A percentile compares a stretch with the other conserved stretches of the same genome.
Conservation (phyloP, 192 early-diverging fungal genomes). For the Lobosporangium transversale region DNA sequence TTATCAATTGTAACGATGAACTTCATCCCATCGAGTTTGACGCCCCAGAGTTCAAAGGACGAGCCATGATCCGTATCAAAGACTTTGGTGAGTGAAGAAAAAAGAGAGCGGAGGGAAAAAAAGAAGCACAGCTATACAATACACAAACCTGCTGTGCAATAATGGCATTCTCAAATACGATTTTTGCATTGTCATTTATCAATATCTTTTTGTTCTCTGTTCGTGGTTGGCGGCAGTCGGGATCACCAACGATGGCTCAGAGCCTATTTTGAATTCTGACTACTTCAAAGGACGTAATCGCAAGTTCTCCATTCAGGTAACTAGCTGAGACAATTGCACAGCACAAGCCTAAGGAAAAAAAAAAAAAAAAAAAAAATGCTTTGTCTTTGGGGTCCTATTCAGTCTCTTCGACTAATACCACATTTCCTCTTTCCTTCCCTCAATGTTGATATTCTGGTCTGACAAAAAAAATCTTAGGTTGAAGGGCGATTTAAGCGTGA, state of each 20-base stretch:
- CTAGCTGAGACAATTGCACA: too few species aligned
- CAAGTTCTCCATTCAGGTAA: conserved; percentile 52
- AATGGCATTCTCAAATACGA: neutral
- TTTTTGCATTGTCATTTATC: neutral
- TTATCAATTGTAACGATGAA: conserved; percentile 52
- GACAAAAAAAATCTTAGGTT: conserved; percentile 18
- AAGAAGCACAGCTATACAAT: neutral
- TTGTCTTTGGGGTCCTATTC: too few species aligned
- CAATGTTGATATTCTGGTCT: too few species aligned
- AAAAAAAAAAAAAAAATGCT: too few species aligned
- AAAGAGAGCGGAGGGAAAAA: conserved; percentile 3
- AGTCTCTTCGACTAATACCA: too few species aligned
- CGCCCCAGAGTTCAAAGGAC: conserved; percentile 45
- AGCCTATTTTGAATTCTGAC: conserved; percentile 34
- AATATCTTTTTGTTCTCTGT: neutral
- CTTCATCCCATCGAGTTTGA: conserved; percentile 51
- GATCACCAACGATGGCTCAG: conserved; percentile 44
- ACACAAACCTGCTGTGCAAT: neutral
- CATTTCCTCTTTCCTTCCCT: neutral
- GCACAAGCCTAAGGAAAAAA: too few species aligned
- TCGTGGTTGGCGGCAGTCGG: conserved; percentile 26
- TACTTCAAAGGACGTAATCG: conserved; percentile 54
- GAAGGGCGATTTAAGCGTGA: conserved; percentile 49
- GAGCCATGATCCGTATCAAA: conserved; percentile 47
- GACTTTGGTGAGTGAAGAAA: conserved; percentile 46